Conservation (phyloP, 2,329 filamentous ascomycete species). For the Didymella glomerata region DNA sequence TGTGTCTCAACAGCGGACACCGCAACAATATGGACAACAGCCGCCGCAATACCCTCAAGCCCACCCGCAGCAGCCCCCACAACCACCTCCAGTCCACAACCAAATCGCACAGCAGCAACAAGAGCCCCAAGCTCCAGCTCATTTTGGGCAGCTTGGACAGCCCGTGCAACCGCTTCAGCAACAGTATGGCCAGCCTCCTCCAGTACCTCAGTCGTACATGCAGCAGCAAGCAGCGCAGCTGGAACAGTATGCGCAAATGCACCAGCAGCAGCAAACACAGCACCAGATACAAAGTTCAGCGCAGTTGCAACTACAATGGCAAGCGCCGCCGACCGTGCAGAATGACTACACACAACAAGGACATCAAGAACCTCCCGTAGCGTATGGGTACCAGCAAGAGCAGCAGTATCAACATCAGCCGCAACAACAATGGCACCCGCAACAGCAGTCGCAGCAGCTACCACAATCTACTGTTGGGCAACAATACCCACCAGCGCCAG, state of each 20-base stretch:
- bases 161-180: conserved; percentile 31
- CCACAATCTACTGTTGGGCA: conserved; percentile 32
- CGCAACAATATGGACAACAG: conserved; percentile 28
- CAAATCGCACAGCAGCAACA: conserved; percentile 22
- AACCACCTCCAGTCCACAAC: conserved; percentile 19
- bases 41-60: conserved; percentile 15
- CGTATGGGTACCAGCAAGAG: conserved; percentile 19
- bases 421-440: conserved; percentile 32
- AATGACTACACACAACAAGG: conserved; percentile 25
- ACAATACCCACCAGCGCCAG: conserved; percentile 28
- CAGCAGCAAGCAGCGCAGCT: conserved; percentile 26
- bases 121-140: conserved; percentile 25
- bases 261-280: conserved; percentile 22
- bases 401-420: conserved; percentile 7
- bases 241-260: conserved; percentile 16
- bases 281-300: conserved; percentile 17
- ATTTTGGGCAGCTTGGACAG: conserved; percentile 29
- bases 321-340: conserved; percentile 27
- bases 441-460: conserved; percentile 35
- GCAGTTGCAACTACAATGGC: conserved; percentile 34
- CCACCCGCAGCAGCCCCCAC: conserved; percentile 17
- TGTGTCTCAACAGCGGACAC: conserved; percentile 23
- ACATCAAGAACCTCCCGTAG: conserved; percentile 5
- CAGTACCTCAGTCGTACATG: conserved; percentile 25
- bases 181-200: conserved; percentile 21